Evolutionary conservation across 441 rosid genomes (phyloP), one percentile per base, ranked within the genome.

Genomic region (Gossypium gossypioides): DNA sequence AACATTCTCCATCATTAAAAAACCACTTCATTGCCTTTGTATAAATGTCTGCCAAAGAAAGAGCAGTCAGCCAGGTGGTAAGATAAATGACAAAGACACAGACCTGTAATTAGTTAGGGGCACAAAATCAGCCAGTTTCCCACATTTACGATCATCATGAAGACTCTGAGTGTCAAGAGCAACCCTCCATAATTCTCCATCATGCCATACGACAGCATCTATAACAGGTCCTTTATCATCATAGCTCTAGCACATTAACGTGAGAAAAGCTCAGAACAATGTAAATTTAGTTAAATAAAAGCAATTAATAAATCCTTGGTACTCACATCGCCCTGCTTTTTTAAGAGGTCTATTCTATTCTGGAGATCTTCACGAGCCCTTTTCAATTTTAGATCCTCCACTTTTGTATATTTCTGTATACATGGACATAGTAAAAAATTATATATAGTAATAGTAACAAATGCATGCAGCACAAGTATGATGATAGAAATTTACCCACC

Each of bases 161-260:
- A 95, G 87, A 82, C 83, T 89, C 75, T 88, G 98, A 2, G 99
- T 95, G 80, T 95, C 98, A 79, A 95, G 92, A 66, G 98, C 97
- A 77, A 81, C 98, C 83, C 96, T 88, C 98, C 99, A 95, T 50
- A 91, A 77, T 78, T 91, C 96, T 66, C 98, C 99, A 78, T 95
- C 98, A 78, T 95, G 86, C 99, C 99, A 95, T 56, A 88, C 95
- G 78, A 91, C 95, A 82, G 96, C 95, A 73, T 95, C 99, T 75
- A 95, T 86, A 72, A 88, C 82, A 78, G 98, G 97, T 68, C 99
- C 98, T 81, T 84, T 91, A 83, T 95, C 99, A 81, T 92, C 96
- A 77, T 91, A 92, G 81, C 78, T 85, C 99, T 95, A 73, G 52
- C 72, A 77, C 29, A 69, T 50, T 32, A 10, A 50, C 69, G 78